Base-by-base conservation (phyloP, 345 rosid species). In the Citrus glauca region DNA sequence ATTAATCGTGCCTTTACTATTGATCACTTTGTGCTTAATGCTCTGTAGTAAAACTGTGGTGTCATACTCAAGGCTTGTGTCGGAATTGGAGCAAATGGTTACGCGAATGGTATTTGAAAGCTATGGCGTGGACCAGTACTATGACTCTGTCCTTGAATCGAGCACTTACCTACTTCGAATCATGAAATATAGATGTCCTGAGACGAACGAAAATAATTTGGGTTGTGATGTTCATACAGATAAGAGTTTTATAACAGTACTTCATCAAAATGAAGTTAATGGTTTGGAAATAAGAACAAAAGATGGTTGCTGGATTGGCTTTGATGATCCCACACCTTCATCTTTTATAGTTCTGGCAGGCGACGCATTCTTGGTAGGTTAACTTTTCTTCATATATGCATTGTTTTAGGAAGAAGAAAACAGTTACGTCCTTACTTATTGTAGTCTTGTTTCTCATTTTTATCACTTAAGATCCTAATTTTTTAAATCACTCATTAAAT, bases 261-360 rank as follows among this genome's bases (percentile, higher is more conserved):
- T 91, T 79, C 89, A 88, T 77, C 94, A 90, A 61, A 87, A 86
- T 72, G 82, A 85, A 25, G 86, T 88, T 2, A 82, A 83, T 77
- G 95, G 91, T 40, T 81, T 91, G 59, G 88, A 91, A 83, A 81
- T 90, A 1, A 75, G 83, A 64, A 81, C 84, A 2, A 85, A 84
- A 73, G 88, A 78, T 35, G 91, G 91, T 1, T 71, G 40, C 19
- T 81, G 85, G 91, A 84, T 90, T 68, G 35, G 71, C 2, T 87
- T 90, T 16, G 86, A 84, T 25, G 84, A 85, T 17, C 84, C 83
- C 35, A 77, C 87, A 35, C 90, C 87, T 13, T 68, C 83, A 16
- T 89, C 90, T 22, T 90, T 90, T 69, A 67, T 91, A 1, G 87
- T 89, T 71, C 70, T 90, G 33, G 88, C 88, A 2, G 95, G 95